phyloP scores from a whole-genome alignment of 2,329 filamentous ascomycete species.

The Aaosphaeria pasadenensis region DNA sequence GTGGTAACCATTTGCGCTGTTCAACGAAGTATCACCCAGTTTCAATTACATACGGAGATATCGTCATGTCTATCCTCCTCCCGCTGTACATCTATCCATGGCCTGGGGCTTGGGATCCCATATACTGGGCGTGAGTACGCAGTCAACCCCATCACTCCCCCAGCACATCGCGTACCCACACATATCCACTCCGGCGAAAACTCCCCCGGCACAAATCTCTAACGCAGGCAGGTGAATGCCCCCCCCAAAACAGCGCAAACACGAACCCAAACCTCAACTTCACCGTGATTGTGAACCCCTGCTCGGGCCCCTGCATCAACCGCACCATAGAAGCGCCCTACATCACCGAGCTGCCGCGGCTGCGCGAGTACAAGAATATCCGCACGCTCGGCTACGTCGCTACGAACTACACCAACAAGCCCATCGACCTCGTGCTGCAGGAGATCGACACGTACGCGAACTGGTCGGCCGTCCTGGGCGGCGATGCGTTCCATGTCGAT shows the following conservation, averaged over 20 bases:
- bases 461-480: conserved; percentile 37
- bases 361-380: conserved; percentile 45
- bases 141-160: neutral
- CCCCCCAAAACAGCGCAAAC: conserved; percentile 8
- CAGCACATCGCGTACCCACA: neutral
- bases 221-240: neutral
- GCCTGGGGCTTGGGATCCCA: conserved; percentile 45
- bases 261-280: conserved; percentile 43
- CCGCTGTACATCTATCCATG: conserved; percentile 50
- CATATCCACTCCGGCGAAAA: neutral
- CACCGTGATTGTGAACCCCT: conserved; percentile 50
- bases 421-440: conserved; percentile 12
- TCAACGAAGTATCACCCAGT: too few species aligned
- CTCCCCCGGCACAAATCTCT: neutral
- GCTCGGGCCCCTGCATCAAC: conserved; percentile 23
- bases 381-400: conserved; percentile 50
- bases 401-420: conserved; percentile 44
- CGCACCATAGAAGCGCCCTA: conserved; percentile 10
- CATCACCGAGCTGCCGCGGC: conserved; percentile 35
- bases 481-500: conserved; percentile 39
- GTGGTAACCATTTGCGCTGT: too few species aligned
- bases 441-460: conserved; percentile 47
- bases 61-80: conserved; percentile 36
- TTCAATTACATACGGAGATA: too few species aligned
- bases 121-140: conserved; percentile 41